phyloP scores from a whole-genome alignment of 805 yeast species.

The Phaffomyces opuntiae region DNA sequence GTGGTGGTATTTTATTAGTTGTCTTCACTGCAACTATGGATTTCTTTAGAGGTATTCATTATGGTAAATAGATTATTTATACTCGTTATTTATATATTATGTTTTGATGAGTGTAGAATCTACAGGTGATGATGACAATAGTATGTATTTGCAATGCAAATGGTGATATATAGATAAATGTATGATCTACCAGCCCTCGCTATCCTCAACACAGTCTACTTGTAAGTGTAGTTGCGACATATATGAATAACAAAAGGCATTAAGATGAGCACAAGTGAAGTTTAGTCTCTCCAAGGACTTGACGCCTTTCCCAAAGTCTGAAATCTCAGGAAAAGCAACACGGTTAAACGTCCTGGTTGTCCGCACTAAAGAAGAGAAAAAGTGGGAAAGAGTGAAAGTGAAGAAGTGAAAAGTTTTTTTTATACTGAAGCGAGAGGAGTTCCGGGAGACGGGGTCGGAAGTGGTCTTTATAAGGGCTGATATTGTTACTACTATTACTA shows the following conservation, averaged over 20 bases:
- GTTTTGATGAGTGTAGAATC: no score
- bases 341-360: conserved; percentile 66
- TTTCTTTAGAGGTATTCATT: conserved; percentile 56
- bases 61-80: conserved; percentile 7
- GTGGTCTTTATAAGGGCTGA: no score
- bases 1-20: conserved; percentile 96
- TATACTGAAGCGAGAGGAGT: neutral
- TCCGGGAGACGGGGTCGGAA: neutral
- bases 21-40: conserved; percentile 96
- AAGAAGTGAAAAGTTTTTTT: conserved; percentile 4
- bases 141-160: no score
- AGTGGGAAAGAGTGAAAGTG: neutral
- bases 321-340: conserved; percentile 47
- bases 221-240: conserved; percentile 30
- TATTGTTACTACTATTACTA: no score
- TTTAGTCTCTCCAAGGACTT: conserved; percentile 62
- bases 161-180: conserved; percentile 25
- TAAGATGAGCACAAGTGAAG: conserved; percentile 48
- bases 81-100: neutral
- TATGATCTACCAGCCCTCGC: conserved; percentile 69
- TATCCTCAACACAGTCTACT: conserved; percentile 29
- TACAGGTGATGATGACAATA: no score
- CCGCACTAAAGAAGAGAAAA: conserved; percentile 44
- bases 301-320: conserved; percentile 47
- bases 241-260: conserved; percentile 44